Evolutionary conservation across 768 basidiomycete species (phyloP).

Genomic region (Ephemerocybe angulata): DNA sequence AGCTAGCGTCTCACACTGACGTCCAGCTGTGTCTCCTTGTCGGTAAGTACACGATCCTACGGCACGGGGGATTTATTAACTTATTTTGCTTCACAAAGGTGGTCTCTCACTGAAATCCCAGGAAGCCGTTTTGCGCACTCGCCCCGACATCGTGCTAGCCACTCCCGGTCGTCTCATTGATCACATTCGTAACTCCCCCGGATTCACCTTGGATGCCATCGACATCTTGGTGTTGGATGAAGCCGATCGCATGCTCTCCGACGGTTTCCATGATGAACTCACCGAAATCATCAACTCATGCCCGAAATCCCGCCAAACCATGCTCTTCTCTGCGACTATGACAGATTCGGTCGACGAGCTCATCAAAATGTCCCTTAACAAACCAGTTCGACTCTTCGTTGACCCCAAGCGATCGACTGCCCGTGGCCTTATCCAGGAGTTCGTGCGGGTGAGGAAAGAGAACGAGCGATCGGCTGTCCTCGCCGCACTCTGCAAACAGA

Average conservation of each 20-base stretch:
- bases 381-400: conserved; percentile 91
- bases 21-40: conserved; percentile 89
- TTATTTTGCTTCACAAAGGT: conserved; percentile 42
- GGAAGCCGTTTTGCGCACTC: conserved; percentile 75
- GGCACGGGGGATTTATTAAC: conserved; percentile 3
- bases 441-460: conserved; percentile 82
- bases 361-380: conserved; percentile 87
- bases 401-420: conserved; percentile 90
- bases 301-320: conserved; percentile 86
- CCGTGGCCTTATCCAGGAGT: conserved; percentile 86
- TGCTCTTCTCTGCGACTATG: conserved; percentile 99
- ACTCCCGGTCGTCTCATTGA: conserved; percentile 98
- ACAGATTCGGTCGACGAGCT: conserved; percentile 94
- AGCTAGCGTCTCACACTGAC: conserved; percentile 83
- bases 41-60: conserved; percentile 47
- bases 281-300: conserved; percentile 91
- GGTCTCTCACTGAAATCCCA: conserved; percentile 93
- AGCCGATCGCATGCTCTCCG: conserved; percentile 94
- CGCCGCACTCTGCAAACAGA: conserved; percentile 80
- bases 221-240: conserved; percentile 96
- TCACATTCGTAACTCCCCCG: conserved; percentile 92
- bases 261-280: conserved; percentile 94
- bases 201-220: conserved; percentile 87
- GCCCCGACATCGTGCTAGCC: conserved; percentile 93
- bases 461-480: conserved; percentile 74